A percentile compares a stretch with the other conserved stretches of the same genome.
Evolutionary conservation across 1,139 yeast species (phyloP).

Genomic region (Protomyces macrosporus): DNA sequence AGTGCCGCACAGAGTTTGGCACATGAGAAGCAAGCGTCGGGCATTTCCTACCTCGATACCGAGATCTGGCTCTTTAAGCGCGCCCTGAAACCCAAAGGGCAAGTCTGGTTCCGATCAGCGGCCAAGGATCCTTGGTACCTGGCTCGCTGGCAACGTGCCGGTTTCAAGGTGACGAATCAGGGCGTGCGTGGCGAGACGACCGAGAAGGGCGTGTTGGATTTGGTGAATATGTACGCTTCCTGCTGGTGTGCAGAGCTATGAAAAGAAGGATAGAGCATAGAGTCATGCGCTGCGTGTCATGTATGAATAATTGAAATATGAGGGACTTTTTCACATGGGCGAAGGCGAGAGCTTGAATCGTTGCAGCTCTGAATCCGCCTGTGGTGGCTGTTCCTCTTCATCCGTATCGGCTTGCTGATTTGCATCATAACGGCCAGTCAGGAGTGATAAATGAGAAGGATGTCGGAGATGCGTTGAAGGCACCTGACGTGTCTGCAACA

Average conservation of each 20-base stretch:
- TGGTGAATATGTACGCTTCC: slow-evolving; percentile 82
- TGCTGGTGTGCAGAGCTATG: slow-evolving; percentile 54
- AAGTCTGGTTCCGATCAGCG: slow-evolving; percentile 73
- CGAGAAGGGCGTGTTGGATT: slow-evolving; percentile 44
- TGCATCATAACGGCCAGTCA: not conserved
- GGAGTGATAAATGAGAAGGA: not conserved
- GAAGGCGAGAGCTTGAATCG: not conserved
- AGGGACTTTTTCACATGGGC: not conserved
- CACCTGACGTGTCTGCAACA: not conserved
- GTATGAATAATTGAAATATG: not conserved
- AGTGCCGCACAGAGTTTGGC: not conserved
- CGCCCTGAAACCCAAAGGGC: slow-evolving; percentile 62
- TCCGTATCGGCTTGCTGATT: not conserved
- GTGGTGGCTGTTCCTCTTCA: not conserved
- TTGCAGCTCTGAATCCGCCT: not conserved
- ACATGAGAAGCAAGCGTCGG: slow-evolving; percentile 53
- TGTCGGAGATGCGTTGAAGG: not conserved
- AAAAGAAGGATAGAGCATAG: not conserved
- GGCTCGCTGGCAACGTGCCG: slow-evolving; percentile 57
- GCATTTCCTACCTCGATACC: slow-evolving; percentile 48
- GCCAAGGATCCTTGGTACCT: slow-evolving; percentile 74
- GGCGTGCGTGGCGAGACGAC: slow-evolving; percentile 38
- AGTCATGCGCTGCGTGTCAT: not conserved
- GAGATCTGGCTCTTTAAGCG: slow-evolving; percentile 47
- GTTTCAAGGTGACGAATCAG: slow-evolving; percentile 56